A percentile compares a stretch with the other conserved stretches of the same genome.
Evolutionary conservation across 2,329 filamentous ascomycete genomes (phyloP).

Genomic region (Metarhizium rileyi): DNA sequence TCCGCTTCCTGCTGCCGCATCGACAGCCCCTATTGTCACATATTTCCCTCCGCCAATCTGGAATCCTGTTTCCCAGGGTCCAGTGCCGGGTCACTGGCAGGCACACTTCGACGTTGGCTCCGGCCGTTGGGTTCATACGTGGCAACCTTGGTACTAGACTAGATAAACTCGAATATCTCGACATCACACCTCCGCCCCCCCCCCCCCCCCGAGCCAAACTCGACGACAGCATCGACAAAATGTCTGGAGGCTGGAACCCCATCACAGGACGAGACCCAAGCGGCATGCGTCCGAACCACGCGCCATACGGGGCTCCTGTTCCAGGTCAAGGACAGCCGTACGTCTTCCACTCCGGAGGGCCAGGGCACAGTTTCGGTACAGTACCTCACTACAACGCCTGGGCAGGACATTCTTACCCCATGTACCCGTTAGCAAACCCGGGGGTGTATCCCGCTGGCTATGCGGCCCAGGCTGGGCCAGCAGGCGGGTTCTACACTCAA

Average conservation of each 20-base stretch:
- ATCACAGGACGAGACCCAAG: conserved; percentile 27
- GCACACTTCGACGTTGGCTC: conserved; percentile 19
- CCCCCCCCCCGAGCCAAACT: background rate
- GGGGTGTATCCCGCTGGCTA: conserved; percentile 5
- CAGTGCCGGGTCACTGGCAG: conserved; percentile 26
- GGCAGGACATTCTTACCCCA: conserved; percentile 18
- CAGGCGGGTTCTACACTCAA: conserved; percentile 16
- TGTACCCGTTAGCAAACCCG: conserved; percentile 11
- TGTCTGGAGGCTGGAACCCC: conserved; percentile 32
- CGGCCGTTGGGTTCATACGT: conserved; percentile 27
- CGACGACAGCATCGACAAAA: conserved; percentile 9
- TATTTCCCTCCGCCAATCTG: conserved; percentile 13
- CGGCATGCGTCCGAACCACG: conserved; percentile 20
- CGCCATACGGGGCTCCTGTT: conserved; percentile 24
- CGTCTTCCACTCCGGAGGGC: conserved; percentile 26
- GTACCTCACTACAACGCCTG: conserved; percentile 13
- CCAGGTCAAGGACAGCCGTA: conserved; percentile 28
- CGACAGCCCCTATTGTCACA: background rate
- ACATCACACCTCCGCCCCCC: background rate
- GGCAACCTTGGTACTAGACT: conserved; percentile 21
- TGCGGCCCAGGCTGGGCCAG: background rate
- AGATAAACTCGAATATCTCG: background rate
- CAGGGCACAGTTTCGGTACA: conserved; percentile 22
- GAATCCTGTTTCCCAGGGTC: conserved; percentile 20
- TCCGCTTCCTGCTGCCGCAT: background rate